Evolutionary conservation across 148 eudicot species (phyloP).

Genomic region (Vaccinium macrocarpon): DNA sequence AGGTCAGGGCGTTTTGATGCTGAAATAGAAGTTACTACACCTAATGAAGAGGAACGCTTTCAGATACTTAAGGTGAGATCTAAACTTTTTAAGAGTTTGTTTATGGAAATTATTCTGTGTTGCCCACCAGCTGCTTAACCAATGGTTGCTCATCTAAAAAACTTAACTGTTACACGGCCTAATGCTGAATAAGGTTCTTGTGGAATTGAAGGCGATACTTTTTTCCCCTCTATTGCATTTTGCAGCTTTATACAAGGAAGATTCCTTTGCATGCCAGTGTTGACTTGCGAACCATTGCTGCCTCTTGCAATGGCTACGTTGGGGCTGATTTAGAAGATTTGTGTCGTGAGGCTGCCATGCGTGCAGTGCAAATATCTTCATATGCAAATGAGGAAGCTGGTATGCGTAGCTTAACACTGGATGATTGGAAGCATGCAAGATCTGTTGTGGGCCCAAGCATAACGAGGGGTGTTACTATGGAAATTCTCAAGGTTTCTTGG

Average conservation of each 20-base stretch:
- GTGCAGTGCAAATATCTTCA: constrained; percentile 41
- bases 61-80: constrained; percentile 62
- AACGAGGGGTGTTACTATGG: constrained; percentile 83
- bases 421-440: constrained; percentile 77
- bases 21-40: constrained; percentile 93
- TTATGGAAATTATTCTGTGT: not conserved
- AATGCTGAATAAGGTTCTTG: not conserved
- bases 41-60: constrained; percentile 76
- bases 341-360: constrained; percentile 80
- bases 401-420: constrained; percentile 46
- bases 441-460: constrained; percentile 87
- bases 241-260: constrained; percentile 74
- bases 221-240: constrained; percentile 10
- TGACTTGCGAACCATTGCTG: constrained; percentile 66
- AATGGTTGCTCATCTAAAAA: constrained; percentile 4
- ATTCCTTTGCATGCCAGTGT: constrained; percentile 59
- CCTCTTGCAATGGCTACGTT: constrained; percentile 92
- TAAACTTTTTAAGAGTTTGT: not conserved
- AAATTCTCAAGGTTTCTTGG: constrained; percentile 90
- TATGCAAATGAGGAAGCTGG: constrained; percentile 31
- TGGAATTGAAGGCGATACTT: not conserved
- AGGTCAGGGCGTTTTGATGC: constrained; percentile 95
- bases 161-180: not conserved
- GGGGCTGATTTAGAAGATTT: constrained; percentile 98
- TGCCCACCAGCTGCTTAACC: not conserved